Evolutionary conservation across 78 protist species (phyloP).

Genomic region (Dictyostelium citrinum): DNA sequence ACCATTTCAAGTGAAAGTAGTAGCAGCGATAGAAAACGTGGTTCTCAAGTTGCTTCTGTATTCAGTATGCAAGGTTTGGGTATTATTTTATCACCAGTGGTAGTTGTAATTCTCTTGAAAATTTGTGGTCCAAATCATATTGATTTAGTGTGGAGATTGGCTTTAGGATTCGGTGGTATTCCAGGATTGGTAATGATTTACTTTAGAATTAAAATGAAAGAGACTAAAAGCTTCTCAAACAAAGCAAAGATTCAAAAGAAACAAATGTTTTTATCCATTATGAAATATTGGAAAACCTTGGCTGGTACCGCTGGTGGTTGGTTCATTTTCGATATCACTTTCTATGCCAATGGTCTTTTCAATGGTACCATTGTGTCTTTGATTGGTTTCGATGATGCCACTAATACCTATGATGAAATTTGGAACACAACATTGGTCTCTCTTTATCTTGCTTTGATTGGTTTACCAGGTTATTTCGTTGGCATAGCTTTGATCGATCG

Average conservation of each 20-base stretch:
- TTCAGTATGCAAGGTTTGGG: conserved; percentile 92
- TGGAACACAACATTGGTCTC: conserved; percentile 6
- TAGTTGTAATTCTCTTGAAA: conserved; percentile 1
- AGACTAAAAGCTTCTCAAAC: conserved; percentile 1
- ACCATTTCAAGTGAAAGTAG: conserved; percentile 77
- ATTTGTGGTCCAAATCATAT: background rate
- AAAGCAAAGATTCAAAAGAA: background rate
- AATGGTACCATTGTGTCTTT: conserved; percentile 53
- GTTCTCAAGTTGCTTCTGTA: conserved; percentile 71
- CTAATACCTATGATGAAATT: conserved; percentile 30
- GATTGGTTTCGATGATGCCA: conserved; percentile 15
- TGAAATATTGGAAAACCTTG: conserved; percentile 45
- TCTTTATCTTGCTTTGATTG: conserved; percentile 35
- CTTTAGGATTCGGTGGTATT: conserved; percentile 69
- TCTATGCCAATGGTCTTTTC: conserved; percentile 85
- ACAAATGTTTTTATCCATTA: background rate
- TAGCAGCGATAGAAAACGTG: conserved; percentile 20
- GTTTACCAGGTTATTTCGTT: conserved; percentile 83
- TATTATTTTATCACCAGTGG: conserved; percentile 65
- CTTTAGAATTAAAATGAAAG: conserved; percentile 70
- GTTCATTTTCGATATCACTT: conserved; percentile 90
- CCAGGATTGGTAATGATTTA: conserved; percentile 69
- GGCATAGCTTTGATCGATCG: conserved; percentile 63
- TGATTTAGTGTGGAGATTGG: conserved; percentile 83
- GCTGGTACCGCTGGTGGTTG: conserved; percentile 87